Evolutionary conservation across 257 asterid genomes (phyloP), one percentile per base, ranked within the genome.

Genomic region (Plantago elongata): DNA sequence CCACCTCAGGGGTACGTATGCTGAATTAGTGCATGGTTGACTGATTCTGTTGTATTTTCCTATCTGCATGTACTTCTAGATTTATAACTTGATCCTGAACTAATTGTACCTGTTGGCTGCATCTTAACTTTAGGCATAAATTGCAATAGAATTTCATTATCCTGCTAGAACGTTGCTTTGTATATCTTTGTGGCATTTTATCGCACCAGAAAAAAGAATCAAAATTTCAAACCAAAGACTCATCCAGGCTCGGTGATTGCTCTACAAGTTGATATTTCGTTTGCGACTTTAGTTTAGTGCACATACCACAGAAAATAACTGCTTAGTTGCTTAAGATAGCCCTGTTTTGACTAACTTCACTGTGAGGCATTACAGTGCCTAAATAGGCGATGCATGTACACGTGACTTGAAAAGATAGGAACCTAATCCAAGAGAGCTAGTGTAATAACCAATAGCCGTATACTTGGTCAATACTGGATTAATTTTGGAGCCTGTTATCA

Each of bases 1-100:
- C n/a, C n/a, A n/a, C 57, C 63, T 67, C 84, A 18, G 72, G 79
- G 86, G 95, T 88, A 84, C 57, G 63, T 66, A 59, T 43, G 27
- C 64, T 50, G 48, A 57, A n/a, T 62, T 63, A 55, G 16, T 66
- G 60, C 63, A 62, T 59, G 49, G 42, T 49, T 11, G 60, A 63
- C 64, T 59, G 49, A 34, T 49, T 11, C 54, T 59, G 22, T 10
- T 64, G 16, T 58, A 54, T 55, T 72, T 22, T 13, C 54, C 45
- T 18, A 51, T 64, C 13, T 49, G 44, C 55, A 60, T 44, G 60
- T 34, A 38, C 65, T 18, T 51, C 30, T 58, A 61, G 6, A 38
- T 64, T 18, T 51, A 45, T 58, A 61, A 3, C 47, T 49, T 18
- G 52, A 54, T 62, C 61, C 45, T 42, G 37, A 54, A 59, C 54